Evolutionary conservation across 192 early-diverging fungal species (phyloP).

Genomic region (Backusella parvicylindrica): DNA sequence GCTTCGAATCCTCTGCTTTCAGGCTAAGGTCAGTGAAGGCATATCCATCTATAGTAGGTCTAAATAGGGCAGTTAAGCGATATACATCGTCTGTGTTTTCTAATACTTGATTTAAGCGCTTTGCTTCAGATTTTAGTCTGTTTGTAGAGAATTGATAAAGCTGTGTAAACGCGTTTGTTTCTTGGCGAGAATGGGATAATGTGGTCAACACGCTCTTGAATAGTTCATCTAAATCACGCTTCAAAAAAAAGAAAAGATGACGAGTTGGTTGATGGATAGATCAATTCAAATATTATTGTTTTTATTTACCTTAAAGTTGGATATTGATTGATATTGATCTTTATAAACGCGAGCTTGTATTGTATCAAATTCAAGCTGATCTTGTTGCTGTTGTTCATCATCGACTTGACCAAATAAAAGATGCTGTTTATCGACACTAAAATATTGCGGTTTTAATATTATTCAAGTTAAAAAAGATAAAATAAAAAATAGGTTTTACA

Average conservation of each 20-base stretch:
- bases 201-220: neutral
- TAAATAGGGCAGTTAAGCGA: slow-evolving; percentile 35
- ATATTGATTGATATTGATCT: slow-evolving; percentile 1
- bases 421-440: neutral
- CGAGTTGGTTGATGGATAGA: neutral
- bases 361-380: neutral
- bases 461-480: too few species aligned
- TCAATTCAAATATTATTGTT: neutral
- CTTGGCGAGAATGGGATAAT: neutral
- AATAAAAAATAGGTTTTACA: neutral
- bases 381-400: neutral
- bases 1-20: neutral
- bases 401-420: neutral
- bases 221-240: slow-evolving; percentile 14
- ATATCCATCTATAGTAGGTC: slow-evolving; percentile 42
- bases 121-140: neutral
- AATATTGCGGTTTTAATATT: neutral
- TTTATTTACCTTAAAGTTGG: slow-evolving; percentile 1
- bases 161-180: neutral
- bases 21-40: slow-evolving; percentile 37
- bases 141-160: neutral
- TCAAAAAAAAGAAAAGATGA: neutral
- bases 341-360: slow-evolving; percentile 6
- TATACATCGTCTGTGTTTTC: neutral
- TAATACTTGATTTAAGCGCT: neutral